Base-by-base conservation (phyloP, 306 rosid species). In the Astragalus glycyphyllos region DNA sequence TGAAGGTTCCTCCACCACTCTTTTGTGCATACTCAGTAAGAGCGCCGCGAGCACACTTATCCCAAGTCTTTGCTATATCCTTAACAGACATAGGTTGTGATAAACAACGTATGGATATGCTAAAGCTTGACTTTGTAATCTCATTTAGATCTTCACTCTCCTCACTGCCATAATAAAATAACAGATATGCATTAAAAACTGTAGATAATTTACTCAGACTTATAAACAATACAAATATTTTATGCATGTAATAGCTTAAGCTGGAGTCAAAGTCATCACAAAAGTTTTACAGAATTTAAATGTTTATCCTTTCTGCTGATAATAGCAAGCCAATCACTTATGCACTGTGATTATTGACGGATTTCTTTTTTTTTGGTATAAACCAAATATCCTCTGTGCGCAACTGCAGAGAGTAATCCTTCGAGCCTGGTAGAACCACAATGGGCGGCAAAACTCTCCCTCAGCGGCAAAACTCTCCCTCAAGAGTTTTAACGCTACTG, bases 1-100 rank as follows among this genome's bases (percentile, higher is more conserved):
- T 90, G 83, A 94, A 90, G 76, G 83, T 94, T 58, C 97, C 98
- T 58, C 98, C 97, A 7, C 97, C 98, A 57, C 89, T 83, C 74
- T 81, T 84, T 84, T 89, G 96, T 3, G 97, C 97, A 47, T 94
- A 77, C 78, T 94, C 96, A 4, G 87, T 80, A 78, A 94, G 75
- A 69, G 76, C 89, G 4, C 84, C 78, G 3, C 95, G 94, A 38
- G 96, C 95, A 75, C 91, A 90, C 38, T 75, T 75, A 79, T 91
- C 97, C 98, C 98, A 94, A 12, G 95, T 83, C 85, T 74, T 79
- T 26, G 87, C 97, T 73, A 94, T 87, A 60, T 85, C 95, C 77
- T 74, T 77, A 4, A 94, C 85, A 7, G 96, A 89, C 90, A 94
- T 84, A 1, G 97, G 98, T n/a, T 89, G 91, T 5, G 91, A 81